A percentile compares a stretch with the other conserved stretches of the same genome.
Evolutionary conservation across 805 yeast species (phyloP).

Genomic region (Candida sakaeoensis): DNA sequence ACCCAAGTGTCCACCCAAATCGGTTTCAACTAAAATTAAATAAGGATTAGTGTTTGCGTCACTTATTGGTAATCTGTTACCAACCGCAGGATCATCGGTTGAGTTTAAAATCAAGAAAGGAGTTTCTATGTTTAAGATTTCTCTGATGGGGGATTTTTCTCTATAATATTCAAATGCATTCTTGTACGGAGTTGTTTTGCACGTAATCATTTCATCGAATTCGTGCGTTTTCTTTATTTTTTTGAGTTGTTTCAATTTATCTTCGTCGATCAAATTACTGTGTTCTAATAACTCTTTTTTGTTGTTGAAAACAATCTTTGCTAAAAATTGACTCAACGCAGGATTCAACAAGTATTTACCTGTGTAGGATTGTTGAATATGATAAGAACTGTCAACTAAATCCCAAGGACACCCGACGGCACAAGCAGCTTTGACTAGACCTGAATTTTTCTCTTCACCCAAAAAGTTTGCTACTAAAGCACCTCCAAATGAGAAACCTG

Average conservation of each 20-base stretch:
- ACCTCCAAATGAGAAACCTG: constrained; percentile 84
- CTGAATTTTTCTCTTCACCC: constrained; percentile 54
- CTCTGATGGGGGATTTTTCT: constrained; percentile 52
- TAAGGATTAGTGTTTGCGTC: constrained; percentile 58
- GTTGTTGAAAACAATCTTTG: constrained; percentile 31
- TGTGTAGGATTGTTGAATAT: constrained; percentile 35
- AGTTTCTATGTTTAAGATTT: constrained; percentile 50
- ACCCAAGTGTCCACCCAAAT: constrained; percentile 81
- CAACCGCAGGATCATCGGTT: constrained; percentile 72
- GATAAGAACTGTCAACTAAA: constrained; percentile 45
- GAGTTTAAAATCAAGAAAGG: constrained; percentile 67
- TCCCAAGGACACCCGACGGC: constrained; percentile 75
- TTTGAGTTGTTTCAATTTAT: constrained; percentile 14
- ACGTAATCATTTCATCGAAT: constrained; percentile 66
- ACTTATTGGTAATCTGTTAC: constrained; percentile 48
- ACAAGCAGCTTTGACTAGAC: constrained; percentile 46
- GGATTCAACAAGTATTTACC: constrained; percentile 35
- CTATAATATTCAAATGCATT: constrained; percentile 65
- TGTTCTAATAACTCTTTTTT: constrained; percentile 27
- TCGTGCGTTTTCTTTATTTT: constrained; percentile 39
- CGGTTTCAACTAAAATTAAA: constrained; percentile 53
- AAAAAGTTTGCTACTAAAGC: constrained; percentile 66
- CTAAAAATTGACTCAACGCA: constrained; percentile 28
- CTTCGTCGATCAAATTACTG: constrained; percentile 22
- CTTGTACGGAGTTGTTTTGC: constrained; percentile 61